These are phyloP conservation scores for Quercus aquifolioides DNA, from an alignment of 306 rosid species.

Conservation along the genomic window DNA sequence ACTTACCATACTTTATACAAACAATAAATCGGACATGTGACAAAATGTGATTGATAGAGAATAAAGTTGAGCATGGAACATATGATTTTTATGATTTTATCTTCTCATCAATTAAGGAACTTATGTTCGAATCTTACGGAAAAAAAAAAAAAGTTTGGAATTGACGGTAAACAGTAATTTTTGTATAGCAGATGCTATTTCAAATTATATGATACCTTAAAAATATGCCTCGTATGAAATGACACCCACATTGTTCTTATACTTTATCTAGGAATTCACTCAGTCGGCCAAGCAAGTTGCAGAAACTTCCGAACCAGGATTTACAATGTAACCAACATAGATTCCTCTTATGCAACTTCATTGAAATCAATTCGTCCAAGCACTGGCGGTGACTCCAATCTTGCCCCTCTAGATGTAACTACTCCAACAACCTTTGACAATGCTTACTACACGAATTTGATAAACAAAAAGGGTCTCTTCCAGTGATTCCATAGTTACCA, in stretches of 20 bases:
- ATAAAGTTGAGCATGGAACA: no score
- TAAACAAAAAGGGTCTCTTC: slow-evolving; percentile 45
- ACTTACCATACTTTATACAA: no score
- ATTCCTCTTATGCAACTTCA: slow-evolving; percentile 36
- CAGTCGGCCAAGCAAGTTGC: slow-evolving; percentile 57
- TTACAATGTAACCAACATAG: slow-evolving; percentile 57
- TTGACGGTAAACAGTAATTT: no score
- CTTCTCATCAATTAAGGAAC: no score
- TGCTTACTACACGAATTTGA: slow-evolving; percentile 49
- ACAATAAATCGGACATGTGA: fast-evolving
- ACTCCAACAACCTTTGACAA: slow-evolving; percentile 46
- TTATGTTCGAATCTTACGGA: no score
- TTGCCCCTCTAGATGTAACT: slow-evolving; percentile 42
- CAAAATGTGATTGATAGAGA: no score
- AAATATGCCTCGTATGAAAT: no score
- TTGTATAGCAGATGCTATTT: no score
- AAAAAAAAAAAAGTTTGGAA: no score
- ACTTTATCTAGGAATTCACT: slow-evolving; percentile 43
- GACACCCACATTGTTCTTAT: no score
- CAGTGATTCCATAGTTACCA: slow-evolving; percentile 41
- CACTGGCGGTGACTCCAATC: slow-evolving; percentile 39
- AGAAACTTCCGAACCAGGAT: slow-evolving; percentile 36
- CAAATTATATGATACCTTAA: no score
- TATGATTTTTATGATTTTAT: no score
- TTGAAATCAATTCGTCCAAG: slow-evolving; percentile 37